phyloP scores from a whole-genome alignment of 1,284 basidiomycete species.

The Pseudozyma tsukubaensis region DNA sequence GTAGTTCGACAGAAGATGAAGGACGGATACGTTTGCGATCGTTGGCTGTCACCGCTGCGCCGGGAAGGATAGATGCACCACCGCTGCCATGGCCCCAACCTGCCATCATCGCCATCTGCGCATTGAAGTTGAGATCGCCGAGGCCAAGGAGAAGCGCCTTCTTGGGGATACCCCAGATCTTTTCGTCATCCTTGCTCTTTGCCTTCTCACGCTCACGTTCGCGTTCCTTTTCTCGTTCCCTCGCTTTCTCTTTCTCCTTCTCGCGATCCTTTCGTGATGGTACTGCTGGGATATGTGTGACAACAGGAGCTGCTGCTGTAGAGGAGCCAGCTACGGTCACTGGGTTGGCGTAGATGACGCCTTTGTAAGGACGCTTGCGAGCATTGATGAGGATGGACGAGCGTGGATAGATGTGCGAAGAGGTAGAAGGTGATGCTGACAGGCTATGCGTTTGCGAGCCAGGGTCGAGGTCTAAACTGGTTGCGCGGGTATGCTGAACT shows the following conservation, averaged over 20 bases:
- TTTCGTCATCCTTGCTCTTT: conserved; percentile 52
- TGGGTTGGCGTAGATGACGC: conserved; percentile 36
- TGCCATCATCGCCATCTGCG: conserved; percentile 61
- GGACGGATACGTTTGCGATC: conserved; percentile 31
- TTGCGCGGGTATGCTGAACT: conserved; percentile 27
- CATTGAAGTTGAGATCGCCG: conserved; percentile 62
- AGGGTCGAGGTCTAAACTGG: conserved; percentile 34
- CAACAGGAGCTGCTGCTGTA: conserved; percentile 36
- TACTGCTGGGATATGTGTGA: conserved; percentile 50
- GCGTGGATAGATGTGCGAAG: conserved; percentile 31
- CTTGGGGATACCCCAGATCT: conserved; percentile 64
- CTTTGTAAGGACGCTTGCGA: conserved; percentile 38
- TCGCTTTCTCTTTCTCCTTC: conserved; percentile 48
- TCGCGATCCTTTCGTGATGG: conserved; percentile 45
- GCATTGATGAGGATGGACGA: conserved; percentile 52
- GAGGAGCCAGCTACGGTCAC: conserved; percentile 3
- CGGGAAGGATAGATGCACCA: conserved; percentile 35
- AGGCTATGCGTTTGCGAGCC: conserved; percentile 20
- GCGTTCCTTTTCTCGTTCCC: conserved; percentile 46
- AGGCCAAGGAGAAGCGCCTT: conserved; percentile 61
- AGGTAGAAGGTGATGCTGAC: conserved; percentile 19
- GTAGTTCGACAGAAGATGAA: conserved; percentile 15
- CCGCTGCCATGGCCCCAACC: conserved; percentile 63
- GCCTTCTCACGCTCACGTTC: conserved; percentile 41
- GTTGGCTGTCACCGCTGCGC: conserved; percentile 18